phyloP scores from a whole-genome alignment of 2,329 filamentous ascomycete species.

The Myriosclerotinia scirpicola region DNA sequence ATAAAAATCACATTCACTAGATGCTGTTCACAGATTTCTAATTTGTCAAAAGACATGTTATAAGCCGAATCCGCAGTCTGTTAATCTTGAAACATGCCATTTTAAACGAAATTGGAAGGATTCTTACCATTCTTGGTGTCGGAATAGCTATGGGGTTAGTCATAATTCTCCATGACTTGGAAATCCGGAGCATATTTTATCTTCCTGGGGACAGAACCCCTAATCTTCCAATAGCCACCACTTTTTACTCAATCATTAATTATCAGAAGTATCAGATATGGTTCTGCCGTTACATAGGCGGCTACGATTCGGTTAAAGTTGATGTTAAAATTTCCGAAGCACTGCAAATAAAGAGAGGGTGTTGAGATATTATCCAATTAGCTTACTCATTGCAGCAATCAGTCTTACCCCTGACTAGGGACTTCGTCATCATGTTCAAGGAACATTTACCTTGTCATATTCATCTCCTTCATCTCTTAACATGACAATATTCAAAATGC shows the following conservation, averaged over 20 bases:
- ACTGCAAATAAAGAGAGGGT: neutral
- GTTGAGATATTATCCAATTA: neutral
- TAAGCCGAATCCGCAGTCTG: neutral
- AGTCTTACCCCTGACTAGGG: neutral
- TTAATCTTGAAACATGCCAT: neutral
- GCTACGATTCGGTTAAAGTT: neutral
- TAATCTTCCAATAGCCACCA: neutral
- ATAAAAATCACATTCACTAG: neutral
- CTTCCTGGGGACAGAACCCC: neutral
- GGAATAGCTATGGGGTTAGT: neutral
- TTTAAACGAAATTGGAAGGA: slow-evolving; percentile 2
- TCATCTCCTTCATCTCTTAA: neutral
- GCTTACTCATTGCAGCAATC: neutral
- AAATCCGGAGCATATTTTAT: neutral
- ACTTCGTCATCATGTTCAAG: neutral
- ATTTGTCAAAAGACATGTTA: neutral
- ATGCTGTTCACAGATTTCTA: neutral
- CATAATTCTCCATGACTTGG: neutral
- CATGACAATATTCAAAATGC: neutral
- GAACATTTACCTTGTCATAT: slow-evolving; percentile 10
- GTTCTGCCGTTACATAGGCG: neutral
- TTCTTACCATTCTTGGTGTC: neutral
- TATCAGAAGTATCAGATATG: neutral
- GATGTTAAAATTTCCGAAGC: neutral
- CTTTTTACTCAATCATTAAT: neutral